A percentile compares a stretch with the other conserved stretches of the same genome.
Evolutionary conservation across 495 filamentous ascomycete genomes (phyloP).

Genomic region (Aspergillus sparsus): DNA sequence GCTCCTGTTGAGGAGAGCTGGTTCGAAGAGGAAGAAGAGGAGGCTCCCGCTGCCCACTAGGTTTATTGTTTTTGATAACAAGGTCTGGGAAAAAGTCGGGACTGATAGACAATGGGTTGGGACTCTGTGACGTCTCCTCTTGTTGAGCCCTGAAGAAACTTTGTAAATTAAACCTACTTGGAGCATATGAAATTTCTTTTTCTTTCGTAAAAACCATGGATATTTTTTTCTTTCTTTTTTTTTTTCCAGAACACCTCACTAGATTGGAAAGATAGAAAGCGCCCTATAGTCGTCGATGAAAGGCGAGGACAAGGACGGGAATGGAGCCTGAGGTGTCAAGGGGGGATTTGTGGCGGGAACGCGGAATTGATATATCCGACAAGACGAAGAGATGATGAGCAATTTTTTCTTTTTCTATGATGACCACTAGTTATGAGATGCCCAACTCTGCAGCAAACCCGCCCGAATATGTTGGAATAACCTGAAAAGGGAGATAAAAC

Average conservation of each 20-base stretch:
- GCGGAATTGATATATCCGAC: conserved; percentile 21
- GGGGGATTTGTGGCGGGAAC: conserved; percentile 14
- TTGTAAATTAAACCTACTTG: conserved; percentile 52
- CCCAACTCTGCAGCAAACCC: too few species aligned
- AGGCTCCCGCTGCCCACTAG: conserved; percentile 53
- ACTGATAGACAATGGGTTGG: conserved; percentile 28
- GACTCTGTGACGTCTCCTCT: conserved; percentile 32
- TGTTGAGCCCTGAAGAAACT: conserved; percentile 37
- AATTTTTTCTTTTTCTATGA: too few species aligned
- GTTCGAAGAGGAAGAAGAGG: conserved; percentile 67
- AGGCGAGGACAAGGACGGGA: not conserved
- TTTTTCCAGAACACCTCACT: not conserved
- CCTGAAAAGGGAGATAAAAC: too few species aligned
- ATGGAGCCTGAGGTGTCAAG: conserved; percentile 7
- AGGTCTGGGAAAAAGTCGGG: conserved; percentile 27
- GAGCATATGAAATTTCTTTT: conserved; percentile 40
- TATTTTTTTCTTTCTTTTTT: not conserved
- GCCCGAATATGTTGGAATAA: too few species aligned
- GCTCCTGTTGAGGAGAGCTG: conserved; percentile 65
- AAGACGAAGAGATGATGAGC: too few species aligned
- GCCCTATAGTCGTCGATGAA: not conserved
- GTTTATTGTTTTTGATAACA: conserved; percentile 23
- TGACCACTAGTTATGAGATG: too few species aligned
- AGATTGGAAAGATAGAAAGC: not conserved
- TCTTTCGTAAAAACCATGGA: conserved; percentile 12